Percentiles rank a stretch among this genome's conserved stretches.
These are phyloP conservation scores for Vanilla planifolia DNA, from an alignment of 106 monocot species.

Conservation along the genomic window DNA sequence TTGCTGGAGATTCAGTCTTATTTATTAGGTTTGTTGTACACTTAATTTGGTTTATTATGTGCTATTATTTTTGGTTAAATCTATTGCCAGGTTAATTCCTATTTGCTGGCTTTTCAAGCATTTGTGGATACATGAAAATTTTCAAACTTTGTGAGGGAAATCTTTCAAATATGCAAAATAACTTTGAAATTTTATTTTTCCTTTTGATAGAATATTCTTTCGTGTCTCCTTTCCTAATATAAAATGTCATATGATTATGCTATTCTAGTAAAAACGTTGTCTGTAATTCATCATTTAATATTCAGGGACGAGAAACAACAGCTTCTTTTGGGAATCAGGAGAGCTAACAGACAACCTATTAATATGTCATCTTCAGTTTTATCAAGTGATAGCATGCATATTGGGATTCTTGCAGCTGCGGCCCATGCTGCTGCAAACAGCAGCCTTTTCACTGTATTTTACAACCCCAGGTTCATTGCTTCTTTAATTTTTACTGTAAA, in stretches of 20 bases:
- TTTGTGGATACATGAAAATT: too few relatives aligned
- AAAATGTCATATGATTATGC: not conserved
- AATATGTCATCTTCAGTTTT: conserved; percentile 71
- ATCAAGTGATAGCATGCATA: conserved; percentile 80
- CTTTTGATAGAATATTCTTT: too few relatives aligned
- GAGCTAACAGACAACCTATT: conserved; percentile 65
- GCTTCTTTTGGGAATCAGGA: conserved; percentile 68
- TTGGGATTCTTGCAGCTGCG: conserved; percentile 75
- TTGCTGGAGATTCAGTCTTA: conserved; percentile 62
- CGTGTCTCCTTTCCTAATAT: too few relatives aligned
- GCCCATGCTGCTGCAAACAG: conserved; percentile 75
- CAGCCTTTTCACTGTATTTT: conserved; percentile 77
- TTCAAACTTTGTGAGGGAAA: too few relatives aligned
- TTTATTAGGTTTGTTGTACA: conserved; percentile 40
- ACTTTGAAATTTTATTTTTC: too few relatives aligned
- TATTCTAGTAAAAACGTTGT: not conserved
- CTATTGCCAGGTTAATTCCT: too few relatives aligned
- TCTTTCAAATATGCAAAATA: too few relatives aligned
- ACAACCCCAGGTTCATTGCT: conserved; percentile 56
- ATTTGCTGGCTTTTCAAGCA: too few relatives aligned
- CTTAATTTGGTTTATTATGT: not conserved
- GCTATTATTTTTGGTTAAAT: not conserved
- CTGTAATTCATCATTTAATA: not conserved
- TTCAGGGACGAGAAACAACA: conserved; percentile 79
- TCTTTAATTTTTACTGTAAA: not conserved